Conservation (phyloP, 2,329 filamentous ascomycete genomes). For the Aspergillus niger region DNA sequence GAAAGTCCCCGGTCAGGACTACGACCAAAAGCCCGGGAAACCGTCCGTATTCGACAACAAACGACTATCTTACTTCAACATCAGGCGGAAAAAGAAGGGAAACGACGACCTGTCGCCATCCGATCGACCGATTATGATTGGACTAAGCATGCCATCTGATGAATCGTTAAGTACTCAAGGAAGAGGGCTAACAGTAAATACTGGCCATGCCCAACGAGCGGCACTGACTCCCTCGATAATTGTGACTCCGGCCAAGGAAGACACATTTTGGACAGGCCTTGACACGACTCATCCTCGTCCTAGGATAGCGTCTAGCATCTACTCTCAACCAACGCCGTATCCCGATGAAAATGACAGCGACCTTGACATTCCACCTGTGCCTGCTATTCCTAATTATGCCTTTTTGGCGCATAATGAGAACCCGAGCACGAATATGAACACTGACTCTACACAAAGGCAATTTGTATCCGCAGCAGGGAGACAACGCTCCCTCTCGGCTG, state of each 20-base stretch:
- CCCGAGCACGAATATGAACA: neutral
- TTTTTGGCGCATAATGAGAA: slow-evolving; percentile 18
- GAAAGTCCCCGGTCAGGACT: slow-evolving; percentile 25
- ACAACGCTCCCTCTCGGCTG: slow-evolving; percentile 35
- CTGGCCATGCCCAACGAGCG: slow-evolving; percentile 34
- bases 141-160: slow-evolving; percentile 43
- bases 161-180: slow-evolving; percentile 28
- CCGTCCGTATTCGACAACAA: slow-evolving; percentile 6
- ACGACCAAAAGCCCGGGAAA: slow-evolving; percentile 25
- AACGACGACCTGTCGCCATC: slow-evolving; percentile 46
- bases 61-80: slow-evolving; percentile 21
- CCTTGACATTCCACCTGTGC: slow-evolving; percentile 42
- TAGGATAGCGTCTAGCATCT: slow-evolving; percentile 46
- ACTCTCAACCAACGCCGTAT: slow-evolving; percentile 45
- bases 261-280: slow-evolving; percentile 38
- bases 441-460: slow-evolving; percentile 19
- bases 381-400: slow-evolving; percentile 41
- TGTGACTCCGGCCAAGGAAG: slow-evolving; percentile 48
- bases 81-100: slow-evolving; percentile 26
- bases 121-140: slow-evolving; percentile 50
- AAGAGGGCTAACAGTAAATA: slow-evolving; percentile 28
- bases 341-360: slow-evolving; percentile 25
- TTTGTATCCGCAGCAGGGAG: slow-evolving; percentile 26
- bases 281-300: slow-evolving; percentile 29
- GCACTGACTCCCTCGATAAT: slow-evolving; percentile 50